A percentile compares a stretch with the other conserved stretches of the same genome.
These are phyloP conservation scores for Citrus hindsii DNA, from an alignment of 345 rosid species.

Conservation along the genomic window DNA sequence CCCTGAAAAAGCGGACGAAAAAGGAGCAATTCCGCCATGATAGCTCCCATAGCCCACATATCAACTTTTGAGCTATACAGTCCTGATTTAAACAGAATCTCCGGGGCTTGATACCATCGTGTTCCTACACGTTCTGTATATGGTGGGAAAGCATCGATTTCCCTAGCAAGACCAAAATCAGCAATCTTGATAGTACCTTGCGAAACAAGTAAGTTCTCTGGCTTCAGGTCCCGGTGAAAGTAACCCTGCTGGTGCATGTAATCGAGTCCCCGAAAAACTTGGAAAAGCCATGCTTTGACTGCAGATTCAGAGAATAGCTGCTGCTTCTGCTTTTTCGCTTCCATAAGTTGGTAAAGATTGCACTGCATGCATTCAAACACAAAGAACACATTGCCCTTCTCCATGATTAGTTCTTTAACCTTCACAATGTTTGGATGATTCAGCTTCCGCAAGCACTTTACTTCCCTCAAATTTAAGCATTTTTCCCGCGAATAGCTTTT, in stretches of 20 bases:
- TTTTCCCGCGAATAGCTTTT: constrained; percentile 85
- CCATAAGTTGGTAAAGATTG: constrained; percentile 75
- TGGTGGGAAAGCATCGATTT: neutral
- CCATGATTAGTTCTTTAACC: constrained; percentile 83
- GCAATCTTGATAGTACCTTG: constrained; percentile 73
- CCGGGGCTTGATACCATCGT: neutral
- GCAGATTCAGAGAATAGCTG: constrained; percentile 65
- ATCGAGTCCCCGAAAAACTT: constrained; percentile 87
- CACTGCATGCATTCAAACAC: constrained; percentile 91
- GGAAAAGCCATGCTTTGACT: constrained; percentile 77
- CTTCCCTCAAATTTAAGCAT: constrained; percentile 83
- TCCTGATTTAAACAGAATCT: neutral
- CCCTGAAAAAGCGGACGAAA: constrained; percentile 83
- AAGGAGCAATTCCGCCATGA: constrained; percentile 72
- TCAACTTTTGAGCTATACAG: neutral
- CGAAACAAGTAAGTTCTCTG: constrained; percentile 75
- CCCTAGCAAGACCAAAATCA: constrained; percentile 58
- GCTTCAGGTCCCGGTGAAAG: constrained; percentile 94
- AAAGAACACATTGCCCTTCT: constrained; percentile 65
- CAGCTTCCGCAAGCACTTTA: constrained; percentile 78
- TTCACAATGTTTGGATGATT: constrained; percentile 86
- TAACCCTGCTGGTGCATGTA: constrained; percentile 74
- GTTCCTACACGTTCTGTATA: neutral
- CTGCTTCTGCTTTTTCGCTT: constrained; percentile 41
- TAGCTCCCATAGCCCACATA: constrained; percentile 67